Conservation (phyloP, 768 basidiomycete species). For the Pisolithus orientalis region DNA sequence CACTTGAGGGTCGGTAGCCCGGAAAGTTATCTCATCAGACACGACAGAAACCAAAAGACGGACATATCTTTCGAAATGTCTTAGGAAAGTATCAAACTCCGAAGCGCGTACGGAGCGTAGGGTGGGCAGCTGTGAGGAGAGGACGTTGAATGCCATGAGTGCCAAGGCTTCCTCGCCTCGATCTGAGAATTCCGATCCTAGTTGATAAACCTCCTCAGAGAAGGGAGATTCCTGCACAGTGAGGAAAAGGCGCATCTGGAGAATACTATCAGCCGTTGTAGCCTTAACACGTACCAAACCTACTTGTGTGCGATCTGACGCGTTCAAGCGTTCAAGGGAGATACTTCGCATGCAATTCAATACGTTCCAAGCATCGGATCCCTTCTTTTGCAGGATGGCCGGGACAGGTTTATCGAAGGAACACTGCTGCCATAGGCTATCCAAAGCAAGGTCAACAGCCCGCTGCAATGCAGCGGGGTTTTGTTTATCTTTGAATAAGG, state of each 20-base stretch:
- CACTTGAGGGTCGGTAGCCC: neutral
- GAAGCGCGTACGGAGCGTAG: conserved; percentile 16
- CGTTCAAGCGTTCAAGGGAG: conserved; percentile 3
- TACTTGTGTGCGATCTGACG: neutral
- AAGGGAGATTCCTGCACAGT: neutral
- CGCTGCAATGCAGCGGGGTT: conserved; percentile 22
- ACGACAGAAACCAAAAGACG: conserved; percentile 33
- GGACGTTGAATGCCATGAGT: neutral
- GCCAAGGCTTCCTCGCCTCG: neutral
- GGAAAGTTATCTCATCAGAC: conserved; percentile 30
- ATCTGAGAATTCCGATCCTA: neutral
- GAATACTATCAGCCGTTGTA: neutral
- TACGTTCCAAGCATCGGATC: conserved; percentile 2
- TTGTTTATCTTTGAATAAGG: conserved; percentile 32
- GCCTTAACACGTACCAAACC: neutral
- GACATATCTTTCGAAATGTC: conserved; percentile 18
- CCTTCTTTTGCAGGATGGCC: conserved; percentile 4
- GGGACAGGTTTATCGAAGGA: conserved; percentile 29
- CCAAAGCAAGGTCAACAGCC: conserved; percentile 35
- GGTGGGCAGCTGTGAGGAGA: neutral
- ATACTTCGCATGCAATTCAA: conserved; percentile 22
- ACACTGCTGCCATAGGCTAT: conserved; percentile 40
- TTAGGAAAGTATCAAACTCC: conserved; percentile 25
- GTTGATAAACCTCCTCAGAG: neutral
- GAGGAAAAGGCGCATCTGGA: neutral